phyloP scores from a whole-genome alignment of 2,329 filamentous ascomycete species.

The Helminthosporium solani region DNA sequence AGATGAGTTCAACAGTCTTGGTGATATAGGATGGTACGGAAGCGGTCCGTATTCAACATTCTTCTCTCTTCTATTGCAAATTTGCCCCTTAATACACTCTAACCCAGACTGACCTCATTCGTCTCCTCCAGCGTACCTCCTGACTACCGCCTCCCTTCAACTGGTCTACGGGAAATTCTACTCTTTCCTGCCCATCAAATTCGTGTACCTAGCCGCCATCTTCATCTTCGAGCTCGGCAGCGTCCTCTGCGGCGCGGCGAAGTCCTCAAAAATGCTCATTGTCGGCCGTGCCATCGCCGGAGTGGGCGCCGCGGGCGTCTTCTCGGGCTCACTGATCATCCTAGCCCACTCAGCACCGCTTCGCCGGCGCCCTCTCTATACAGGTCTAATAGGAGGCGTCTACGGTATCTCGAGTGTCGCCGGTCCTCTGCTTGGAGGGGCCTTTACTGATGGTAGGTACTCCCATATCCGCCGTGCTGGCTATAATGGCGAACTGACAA shows the following conservation, averaged over 20 bases:
- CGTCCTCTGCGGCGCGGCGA: conserved; percentile 50
- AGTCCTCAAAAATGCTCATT: conserved; percentile 39
- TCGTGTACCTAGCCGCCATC: conserved; percentile 36
- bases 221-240: conserved; percentile 58
- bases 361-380: conserved; percentile 33
- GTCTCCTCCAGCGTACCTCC: conserved; percentile 45
- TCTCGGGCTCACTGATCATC: conserved; percentile 38
- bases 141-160: conserved; percentile 48
- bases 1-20: conserved; percentile 24
- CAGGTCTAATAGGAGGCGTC: conserved; percentile 39
- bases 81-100: too few species aligned
- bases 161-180: conserved; percentile 50
- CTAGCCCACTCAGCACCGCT: conserved; percentile 41
- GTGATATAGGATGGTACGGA: conserved; percentile 29
- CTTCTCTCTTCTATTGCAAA: too few species aligned
- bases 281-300: conserved; percentile 44
- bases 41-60: too few species aligned
- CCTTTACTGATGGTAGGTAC: conserved; percentile 41
- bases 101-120: too few species aligned
- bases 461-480: too few species aligned
- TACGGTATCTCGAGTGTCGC: conserved; percentile 22
- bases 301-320: conserved; percentile 32
- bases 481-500: too few species aligned
- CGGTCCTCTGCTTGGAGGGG: conserved; percentile 46
- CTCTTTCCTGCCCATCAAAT: conserved; percentile 47